Evolutionary conservation across 495 filamentous ascomycete species (phyloP), one percentile per base, ranked within the genome.

Genomic region (Penicillium steckii): DNA sequence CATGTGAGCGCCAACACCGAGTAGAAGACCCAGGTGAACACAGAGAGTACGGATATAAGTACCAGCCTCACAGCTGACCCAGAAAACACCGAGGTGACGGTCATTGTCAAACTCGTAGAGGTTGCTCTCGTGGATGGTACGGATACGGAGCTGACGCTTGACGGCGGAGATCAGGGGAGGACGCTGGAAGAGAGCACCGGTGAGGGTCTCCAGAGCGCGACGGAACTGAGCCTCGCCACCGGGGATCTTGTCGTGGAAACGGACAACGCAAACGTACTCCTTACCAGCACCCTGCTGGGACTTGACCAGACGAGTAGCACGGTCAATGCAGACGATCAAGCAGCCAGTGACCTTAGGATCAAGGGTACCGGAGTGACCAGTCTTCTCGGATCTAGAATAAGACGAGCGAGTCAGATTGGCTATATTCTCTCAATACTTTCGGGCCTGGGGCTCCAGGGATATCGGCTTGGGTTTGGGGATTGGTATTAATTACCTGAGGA

Each of bases 31-130:
- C 56, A 98, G 73, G 75, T 98, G 94, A 30, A 97, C 94, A 75
- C 94, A 98, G 18, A 98, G 83, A 10, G 95, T 97, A 73, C 94
- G 88, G 67, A 98, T 97, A 66, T 98, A 98, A 26, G 94, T 97
- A 64, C 94, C 94, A 53, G 94, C 94, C 73, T 98, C 94, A 70
- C 94, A 98, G 71, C 89, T 93, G 52, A 97, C 95, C 94, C 94
- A 97, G 82, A 98, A 98, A 26, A 97, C 91, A 70, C 87, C 95
- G n/a, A 98, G 82, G 65, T 97, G 90, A 53, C 94, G 84, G 50
- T 97, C 91, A 68, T 97, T 96, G 72, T 97, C 94, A 65, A 96
- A 98, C 73, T 98, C 93, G 61, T 91, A 87, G 27, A 96, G 76
- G 73, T 92, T 92, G 79, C 87, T 91, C 74, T 97, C 89, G 71